A percentile compares a stretch with the other conserved stretches of the same genome.
Evolutionary conservation across 306 rosid species (phyloP).

Genomic region (Vigna reflexopilosa): DNA sequence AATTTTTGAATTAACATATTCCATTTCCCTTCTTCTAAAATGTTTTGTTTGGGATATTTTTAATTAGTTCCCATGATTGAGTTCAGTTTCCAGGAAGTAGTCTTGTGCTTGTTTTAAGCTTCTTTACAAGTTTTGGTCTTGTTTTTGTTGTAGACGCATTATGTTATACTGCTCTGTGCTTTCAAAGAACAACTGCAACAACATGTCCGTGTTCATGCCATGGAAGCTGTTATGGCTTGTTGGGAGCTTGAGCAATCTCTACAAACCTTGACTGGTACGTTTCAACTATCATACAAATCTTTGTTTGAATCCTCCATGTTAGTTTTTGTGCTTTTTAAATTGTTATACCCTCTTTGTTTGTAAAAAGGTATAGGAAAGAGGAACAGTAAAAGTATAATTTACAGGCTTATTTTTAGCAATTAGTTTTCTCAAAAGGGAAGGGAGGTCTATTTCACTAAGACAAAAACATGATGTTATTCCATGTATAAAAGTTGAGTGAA

Average conservation of each 20-base stretch:
- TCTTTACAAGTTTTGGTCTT: not conserved
- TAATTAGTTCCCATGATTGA: not conserved
- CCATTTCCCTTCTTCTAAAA: not conserved
- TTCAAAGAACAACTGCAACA: slow-evolving; percentile 80
- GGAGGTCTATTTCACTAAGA: not conserved
- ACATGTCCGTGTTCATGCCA: slow-evolving; percentile 79
- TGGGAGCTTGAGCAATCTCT: slow-evolving; percentile 83
- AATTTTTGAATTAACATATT: not conserved
- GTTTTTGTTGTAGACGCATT: slow-evolving; percentile 55
- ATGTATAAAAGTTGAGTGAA: slow-evolving; percentile 3
- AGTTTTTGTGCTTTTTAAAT: not conserved
- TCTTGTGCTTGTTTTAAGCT: not conserved
- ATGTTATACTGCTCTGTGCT: slow-evolving; percentile 69
- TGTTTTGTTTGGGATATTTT: not conserved
- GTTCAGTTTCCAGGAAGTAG: not conserved
- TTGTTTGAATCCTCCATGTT: not conserved
- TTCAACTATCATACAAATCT: slow-evolving; percentile 11
- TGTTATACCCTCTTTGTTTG: not conserved
- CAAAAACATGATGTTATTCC: not conserved
- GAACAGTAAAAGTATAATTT: not conserved
- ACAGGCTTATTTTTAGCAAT: not conserved
- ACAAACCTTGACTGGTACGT: slow-evolving; percentile 72
- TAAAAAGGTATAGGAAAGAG: not conserved
- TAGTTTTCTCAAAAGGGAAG: not conserved
- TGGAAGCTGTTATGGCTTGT: slow-evolving; percentile 85